Evolutionary conservation across 2,329 filamentous ascomycete species (phyloP).

Genomic region (Colletotrichum plurivorum): DNA sequence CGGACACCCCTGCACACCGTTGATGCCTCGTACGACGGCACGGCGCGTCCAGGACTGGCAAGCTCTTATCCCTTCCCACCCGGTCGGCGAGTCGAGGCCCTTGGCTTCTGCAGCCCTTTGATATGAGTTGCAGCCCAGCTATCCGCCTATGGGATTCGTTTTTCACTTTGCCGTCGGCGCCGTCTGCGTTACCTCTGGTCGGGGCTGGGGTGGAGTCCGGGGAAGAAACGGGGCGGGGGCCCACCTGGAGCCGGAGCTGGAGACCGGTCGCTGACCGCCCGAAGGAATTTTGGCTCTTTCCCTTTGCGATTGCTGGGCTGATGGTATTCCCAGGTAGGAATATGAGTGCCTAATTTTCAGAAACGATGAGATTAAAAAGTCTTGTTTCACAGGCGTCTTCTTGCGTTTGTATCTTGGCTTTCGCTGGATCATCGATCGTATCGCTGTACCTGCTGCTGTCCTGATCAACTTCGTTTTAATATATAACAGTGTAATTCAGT

Average conservation of each 20-base stretch:
- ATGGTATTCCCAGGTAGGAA: no score
- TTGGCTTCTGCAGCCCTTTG: no score
- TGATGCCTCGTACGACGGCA: neutral
- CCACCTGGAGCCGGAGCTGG: neutral
- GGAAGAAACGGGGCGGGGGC: neutral
- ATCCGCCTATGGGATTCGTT: neutral
- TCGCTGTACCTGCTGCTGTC: no score
- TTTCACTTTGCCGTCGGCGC: neutral
- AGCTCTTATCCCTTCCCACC: neutral
- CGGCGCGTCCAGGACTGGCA: neutral
- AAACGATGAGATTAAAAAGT: no score
- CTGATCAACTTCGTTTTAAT: no score
- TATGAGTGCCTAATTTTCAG: no score
- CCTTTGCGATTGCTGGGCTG: no score
- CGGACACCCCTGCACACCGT: no score
- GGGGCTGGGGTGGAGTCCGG: neutral
- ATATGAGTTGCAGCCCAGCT: neutral
- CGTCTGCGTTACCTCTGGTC: neutral
- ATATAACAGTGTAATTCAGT: no score
- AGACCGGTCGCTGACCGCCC: neutral
- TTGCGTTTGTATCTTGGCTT: no score
- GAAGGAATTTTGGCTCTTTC: neutral
- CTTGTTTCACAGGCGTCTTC: no score
- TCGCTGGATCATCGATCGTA: no score
- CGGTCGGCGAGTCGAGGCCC: neutral